Base-by-base conservation (phyloP, 768 basidiomycete species). In the Auricularia sp. region DNA sequence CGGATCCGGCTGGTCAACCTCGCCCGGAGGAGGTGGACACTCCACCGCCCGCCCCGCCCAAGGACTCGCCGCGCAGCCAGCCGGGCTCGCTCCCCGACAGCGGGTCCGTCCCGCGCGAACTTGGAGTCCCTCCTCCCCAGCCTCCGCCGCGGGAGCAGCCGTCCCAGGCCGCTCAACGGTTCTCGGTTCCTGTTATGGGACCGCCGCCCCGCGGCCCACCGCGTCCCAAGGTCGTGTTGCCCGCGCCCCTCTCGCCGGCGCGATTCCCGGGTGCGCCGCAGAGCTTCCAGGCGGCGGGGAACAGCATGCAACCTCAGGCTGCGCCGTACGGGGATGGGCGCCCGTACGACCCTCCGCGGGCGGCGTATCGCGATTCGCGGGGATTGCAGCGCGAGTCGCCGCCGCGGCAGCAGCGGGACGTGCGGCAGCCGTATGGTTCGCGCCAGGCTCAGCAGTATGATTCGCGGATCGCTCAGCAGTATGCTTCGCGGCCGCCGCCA, bases 191-290 rank as follows among this genome's bases (percentile, higher is more conserved):
- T 18, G 47, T 45, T 3, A 18, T 16, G 21, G 47, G 18, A 18
- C 42, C 16, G 33, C 35, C n/a, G 33, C 61, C 21, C 35, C 24
- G n/a, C 21, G 29, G 35, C n/a, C 56, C 13, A 3, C 44, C 37
- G 44, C 66, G 64, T 51, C 7, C 58, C 34, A 61, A 61, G 13
- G 54, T 69, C 21, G 64, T 69, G 16, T 51, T 69, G 39, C 68
- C 68, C 10, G 54, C 66, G 8, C 68, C 68, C 6, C 63, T 69
- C 11, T 67, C 68, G 4, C 68, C 66, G 18, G 64, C 68, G 35
- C 64, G 67, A 16, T 64, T 65, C 36, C 64, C 68, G 24, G 65
- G 39, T 54, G 10, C 14, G 47, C 21, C 47, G 56, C 18, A 18
- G 14, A 51, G 47, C 47, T 51, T 51, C 47, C 47, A 51, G 47